These are phyloP conservation scores for Salix purpurea DNA, from an alignment of 345 rosid species.

Conservation along the genomic window DNA sequence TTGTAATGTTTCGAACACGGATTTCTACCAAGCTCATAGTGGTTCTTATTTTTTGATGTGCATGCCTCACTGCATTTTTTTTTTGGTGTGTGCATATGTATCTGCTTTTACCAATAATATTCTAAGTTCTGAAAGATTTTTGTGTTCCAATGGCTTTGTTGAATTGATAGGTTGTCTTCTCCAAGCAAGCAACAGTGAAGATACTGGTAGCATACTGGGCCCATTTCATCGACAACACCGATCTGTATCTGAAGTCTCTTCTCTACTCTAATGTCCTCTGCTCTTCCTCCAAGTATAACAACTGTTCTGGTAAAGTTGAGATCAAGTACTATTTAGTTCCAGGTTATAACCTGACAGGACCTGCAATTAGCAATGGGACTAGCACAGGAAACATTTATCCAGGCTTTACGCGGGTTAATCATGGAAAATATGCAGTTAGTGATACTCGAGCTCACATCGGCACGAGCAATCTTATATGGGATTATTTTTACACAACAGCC, in stretches of 20 bases:
- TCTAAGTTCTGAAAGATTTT: not conserved
- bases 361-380: constrained; percentile 43
- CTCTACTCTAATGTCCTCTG: constrained; percentile 74
- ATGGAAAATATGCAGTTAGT: constrained; percentile 73
- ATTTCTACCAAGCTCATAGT: not conserved
- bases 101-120: not conserved
- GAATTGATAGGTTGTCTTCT: constrained; percentile 55
- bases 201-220: constrained; percentile 74
- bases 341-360: constrained; percentile 75
- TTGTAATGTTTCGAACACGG: not conserved
- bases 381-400: constrained; percentile 66
- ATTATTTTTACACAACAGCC: constrained; percentile 76
- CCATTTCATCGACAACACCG: constrained; percentile 59
- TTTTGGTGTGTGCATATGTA: not conserved
- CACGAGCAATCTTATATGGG: constrained; percentile 83
- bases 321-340: constrained; percentile 72
- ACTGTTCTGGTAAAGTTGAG: constrained; percentile 66
- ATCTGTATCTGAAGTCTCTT: constrained; percentile 59
- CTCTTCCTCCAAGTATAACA: constrained; percentile 54
- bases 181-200: constrained; percentile 79
- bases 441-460: constrained; percentile 71
- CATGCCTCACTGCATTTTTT: not conserved
- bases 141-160: not conserved
- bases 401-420: constrained; percentile 64
- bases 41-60: not conserved